phyloP scores from a whole-genome alignment of 2,329 filamentous ascomycete genomes.

The Periconia digitata region DNA sequence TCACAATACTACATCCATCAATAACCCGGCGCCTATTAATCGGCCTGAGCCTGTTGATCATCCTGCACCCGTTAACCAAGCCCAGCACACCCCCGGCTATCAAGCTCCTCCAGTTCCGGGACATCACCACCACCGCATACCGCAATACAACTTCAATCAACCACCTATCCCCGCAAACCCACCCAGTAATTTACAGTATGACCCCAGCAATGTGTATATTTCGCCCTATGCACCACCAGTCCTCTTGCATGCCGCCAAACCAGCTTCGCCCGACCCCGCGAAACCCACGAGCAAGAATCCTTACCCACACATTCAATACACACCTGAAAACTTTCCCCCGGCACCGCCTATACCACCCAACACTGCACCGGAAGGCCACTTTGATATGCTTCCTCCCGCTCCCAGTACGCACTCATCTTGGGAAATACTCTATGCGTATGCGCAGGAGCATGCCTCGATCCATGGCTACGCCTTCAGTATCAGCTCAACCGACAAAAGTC shows the following conservation, averaged over 20 bases:
- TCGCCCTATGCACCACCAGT: not conserved
- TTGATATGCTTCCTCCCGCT: conserved; percentile 35
- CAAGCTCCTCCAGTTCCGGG: conserved; percentile 8
- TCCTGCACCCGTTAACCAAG: conserved; percentile 1
- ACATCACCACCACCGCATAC: conserved; percentile 8
- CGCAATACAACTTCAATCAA: conserved; percentile 10
- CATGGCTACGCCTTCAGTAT: conserved; percentile 40
- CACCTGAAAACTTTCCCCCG: conserved; percentile 2
- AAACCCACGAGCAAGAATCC: conserved; percentile 2
- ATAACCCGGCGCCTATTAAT: not conserved
- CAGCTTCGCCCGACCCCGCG: not conserved
- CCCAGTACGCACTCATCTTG: conserved; percentile 28
- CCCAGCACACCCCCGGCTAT: conserved; percentile 17
- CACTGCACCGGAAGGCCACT: conserved; percentile 17
- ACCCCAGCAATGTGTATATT: conserved; percentile 1
- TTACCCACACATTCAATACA: not conserved
- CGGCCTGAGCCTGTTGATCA: not conserved
- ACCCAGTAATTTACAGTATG: conserved; percentile 2
- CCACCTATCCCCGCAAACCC: conserved; percentile 9
- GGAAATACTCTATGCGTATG: conserved; percentile 34
- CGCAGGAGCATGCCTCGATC: conserved; percentile 34
- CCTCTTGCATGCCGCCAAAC: not conserved
- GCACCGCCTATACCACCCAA: conserved; percentile 13
- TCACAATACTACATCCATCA: not conserved
- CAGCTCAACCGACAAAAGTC: conserved; percentile 41